Evolutionary conservation across 257 asterid genomes (phyloP).

Genomic region (Przewalskia tangutica): DNA sequence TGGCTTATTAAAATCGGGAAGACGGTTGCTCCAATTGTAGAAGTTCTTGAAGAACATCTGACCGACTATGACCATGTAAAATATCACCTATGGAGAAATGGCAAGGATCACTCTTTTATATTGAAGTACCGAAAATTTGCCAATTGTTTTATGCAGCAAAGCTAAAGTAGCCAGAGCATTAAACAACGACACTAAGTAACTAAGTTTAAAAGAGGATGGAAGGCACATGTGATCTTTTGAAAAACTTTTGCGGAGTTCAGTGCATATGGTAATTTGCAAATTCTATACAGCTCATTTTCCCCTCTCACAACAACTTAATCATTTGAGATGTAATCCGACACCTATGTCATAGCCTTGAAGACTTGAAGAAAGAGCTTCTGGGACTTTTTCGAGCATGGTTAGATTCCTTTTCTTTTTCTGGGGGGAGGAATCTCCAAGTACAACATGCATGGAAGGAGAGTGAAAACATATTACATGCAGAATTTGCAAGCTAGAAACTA

Average conservation of each 20-base stretch:
- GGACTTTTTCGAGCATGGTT: too few species aligned
- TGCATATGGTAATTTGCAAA: background rate
- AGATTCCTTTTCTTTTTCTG: too few species aligned
- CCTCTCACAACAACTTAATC: background rate
- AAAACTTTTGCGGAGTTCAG: background rate
- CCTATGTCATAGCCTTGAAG: background rate
- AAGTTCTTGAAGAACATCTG: background rate
- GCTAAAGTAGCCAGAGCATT: background rate
- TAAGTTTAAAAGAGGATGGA: background rate
- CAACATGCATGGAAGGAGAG: too few species aligned
- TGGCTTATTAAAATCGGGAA: background rate
- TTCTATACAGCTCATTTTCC: background rate
- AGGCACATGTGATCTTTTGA: background rate
- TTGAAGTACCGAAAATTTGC: background rate
- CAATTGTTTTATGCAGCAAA: background rate
- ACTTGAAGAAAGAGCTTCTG: background rate
- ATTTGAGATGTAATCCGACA: background rate
- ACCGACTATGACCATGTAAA: background rate
- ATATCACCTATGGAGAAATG: background rate
- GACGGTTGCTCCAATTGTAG: background rate
- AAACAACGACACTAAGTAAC: background rate
- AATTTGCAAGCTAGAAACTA: background rate
- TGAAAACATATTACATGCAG: too few species aligned
- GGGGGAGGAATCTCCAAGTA: too few species aligned
- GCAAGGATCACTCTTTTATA: background rate